Percentiles rank a stretch among this genome's conserved stretches.
These are phyloP conservation scores for Fusarium cicatricum DNA, from an alignment of 2,329 filamentous ascomycete genomes.

Conservation along the genomic window DNA sequence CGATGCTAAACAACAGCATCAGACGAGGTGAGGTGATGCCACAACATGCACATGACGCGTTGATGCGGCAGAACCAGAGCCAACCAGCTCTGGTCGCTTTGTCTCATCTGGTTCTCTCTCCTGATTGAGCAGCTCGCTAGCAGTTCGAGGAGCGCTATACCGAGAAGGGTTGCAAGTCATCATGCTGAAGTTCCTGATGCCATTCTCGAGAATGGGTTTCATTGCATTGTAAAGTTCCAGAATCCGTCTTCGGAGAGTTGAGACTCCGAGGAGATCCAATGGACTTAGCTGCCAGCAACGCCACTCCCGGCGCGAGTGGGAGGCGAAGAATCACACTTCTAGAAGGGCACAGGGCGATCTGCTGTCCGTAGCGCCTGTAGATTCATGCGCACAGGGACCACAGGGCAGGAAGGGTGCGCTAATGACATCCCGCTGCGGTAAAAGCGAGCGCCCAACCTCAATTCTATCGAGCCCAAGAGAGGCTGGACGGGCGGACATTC, in stretches of 20 bases:
- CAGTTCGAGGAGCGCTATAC: not conserved
- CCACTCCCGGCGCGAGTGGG: not conserved
- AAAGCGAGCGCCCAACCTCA: not conserved
- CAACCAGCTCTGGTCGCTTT: constrained; percentile 4
- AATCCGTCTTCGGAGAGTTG: constrained; percentile 5
- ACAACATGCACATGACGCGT: constrained; percentile 16
- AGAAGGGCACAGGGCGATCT: constrained; percentile 9
- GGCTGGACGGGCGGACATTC: constrained; percentile 1
- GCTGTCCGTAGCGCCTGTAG: constrained; percentile 8
- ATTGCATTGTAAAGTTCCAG: not conserved
- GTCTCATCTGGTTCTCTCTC: constrained; percentile 5
- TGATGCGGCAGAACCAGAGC: constrained; percentile 10
- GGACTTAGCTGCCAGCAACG: not conserved
- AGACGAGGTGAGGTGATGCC: constrained; percentile 26
- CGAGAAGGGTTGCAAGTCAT: not conserved
- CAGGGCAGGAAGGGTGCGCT: too few relatives aligned
- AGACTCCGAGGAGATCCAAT: constrained; percentile 11
- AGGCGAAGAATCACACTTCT: not conserved
- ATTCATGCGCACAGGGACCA: constrained; percentile 2
- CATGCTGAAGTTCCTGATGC: not conserved
- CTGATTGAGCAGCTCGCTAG: constrained; percentile 3
- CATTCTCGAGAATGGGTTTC: constrained; percentile 5
- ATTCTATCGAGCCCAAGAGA: not conserved
- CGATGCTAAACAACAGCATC: constrained; percentile 18
- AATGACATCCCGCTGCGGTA: constrained; percentile 9